Base-by-base conservation (phyloP, 1,284 basidiomycete species). In the Microbotryum intermedium region DNA sequence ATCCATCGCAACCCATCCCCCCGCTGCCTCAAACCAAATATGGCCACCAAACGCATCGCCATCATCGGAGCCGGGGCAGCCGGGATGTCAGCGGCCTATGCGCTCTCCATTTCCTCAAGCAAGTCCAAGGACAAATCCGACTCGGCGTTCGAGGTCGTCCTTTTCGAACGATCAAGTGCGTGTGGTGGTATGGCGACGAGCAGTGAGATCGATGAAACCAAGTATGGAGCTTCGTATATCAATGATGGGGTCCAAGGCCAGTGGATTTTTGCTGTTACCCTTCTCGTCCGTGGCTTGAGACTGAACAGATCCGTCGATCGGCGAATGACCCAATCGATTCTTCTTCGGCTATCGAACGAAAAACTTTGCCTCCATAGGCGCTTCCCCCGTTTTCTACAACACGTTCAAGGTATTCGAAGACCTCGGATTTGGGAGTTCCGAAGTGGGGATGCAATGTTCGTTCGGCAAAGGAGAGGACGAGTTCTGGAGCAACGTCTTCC, bases 401-500 rank as follows among this genome's bases (percentile, higher is more conserved):
- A 64, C 66, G 4, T 69, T 69, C 57, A 55, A 61, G 51, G 50
- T 82, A 70, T 83, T 84, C 66, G 75, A 81, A 51, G 77, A 79
- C 67, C 75, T 80, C 10, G 82, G 82, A 0, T 82, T 79, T 62
- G 76, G 78, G 48, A 78, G 79, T 1, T 75, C 75, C 25, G 78
- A 80, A 57, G 82, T 84, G 50, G 81, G 79, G 34, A 79, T 84
- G 73, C 82, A 84, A 70, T 82, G 84, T 25, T 82, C 80, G 54
- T 84, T 85, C 70, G 82, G 83, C 46, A 81, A 81, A 61, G 82
- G 79, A 57, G 77, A 76, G 11, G 46, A 51, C 11, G 57, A 78
- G 64, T 85, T 85, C 70, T 86, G 83, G 83, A 80, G 80, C 57
- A 84, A 85, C 69, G 78, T 83, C 56, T 85, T 83, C 71, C 83